Evolutionary conservation across 2,329 filamentous ascomycete genomes (phyloP).

Genomic region (Septoria petroselini): DNA sequence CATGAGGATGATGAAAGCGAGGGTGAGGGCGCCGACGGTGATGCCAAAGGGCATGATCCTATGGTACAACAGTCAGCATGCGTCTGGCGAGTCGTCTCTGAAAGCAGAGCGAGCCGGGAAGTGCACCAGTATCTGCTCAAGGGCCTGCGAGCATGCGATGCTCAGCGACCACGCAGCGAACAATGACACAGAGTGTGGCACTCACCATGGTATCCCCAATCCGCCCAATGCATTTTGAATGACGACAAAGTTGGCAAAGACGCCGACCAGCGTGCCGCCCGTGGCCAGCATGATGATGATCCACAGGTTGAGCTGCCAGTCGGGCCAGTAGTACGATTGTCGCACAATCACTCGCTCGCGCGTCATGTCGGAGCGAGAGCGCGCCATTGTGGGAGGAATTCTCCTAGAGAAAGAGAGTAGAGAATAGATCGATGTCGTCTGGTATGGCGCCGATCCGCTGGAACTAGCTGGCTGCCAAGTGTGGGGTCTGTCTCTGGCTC

Average conservation of each 20-base stretch:
- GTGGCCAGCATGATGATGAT: conserved; percentile 61
- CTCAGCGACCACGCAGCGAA: conserved; percentile 3
- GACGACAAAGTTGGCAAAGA: conserved; percentile 59
- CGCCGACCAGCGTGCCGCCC: conserved; percentile 56
- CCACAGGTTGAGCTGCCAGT: conserved; percentile 64
- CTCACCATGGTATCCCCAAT: conserved; percentile 60
- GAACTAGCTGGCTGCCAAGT: too few relatives aligned
- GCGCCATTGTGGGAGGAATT: conserved; percentile 33
- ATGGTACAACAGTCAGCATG: conserved; percentile 11
- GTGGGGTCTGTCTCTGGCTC: too few relatives aligned
- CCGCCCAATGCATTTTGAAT: conserved; percentile 55
- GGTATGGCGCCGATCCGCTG: too few relatives aligned
- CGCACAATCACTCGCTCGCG: conserved; percentile 44
- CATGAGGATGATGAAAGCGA: conserved; percentile 59
- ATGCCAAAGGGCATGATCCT: conserved; percentile 66
- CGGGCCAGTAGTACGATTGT: conserved; percentile 61
- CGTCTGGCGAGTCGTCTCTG: not conserved
- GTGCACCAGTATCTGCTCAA: conserved; percentile 13
- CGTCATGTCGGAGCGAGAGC: conserved; percentile 31
- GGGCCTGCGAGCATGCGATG: conserved; percentile 4
- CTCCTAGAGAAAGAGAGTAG: too few relatives aligned
- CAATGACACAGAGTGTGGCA: conserved; percentile 3
- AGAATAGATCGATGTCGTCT: too few relatives aligned
- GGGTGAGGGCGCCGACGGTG: conserved; percentile 54
- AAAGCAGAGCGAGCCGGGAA: not conserved